Evolutionary conservation across 2,329 filamentous ascomycete genomes (phyloP), one percentile per base, ranked within the genome.

Genomic region (Sporothrix globosa): DNA sequence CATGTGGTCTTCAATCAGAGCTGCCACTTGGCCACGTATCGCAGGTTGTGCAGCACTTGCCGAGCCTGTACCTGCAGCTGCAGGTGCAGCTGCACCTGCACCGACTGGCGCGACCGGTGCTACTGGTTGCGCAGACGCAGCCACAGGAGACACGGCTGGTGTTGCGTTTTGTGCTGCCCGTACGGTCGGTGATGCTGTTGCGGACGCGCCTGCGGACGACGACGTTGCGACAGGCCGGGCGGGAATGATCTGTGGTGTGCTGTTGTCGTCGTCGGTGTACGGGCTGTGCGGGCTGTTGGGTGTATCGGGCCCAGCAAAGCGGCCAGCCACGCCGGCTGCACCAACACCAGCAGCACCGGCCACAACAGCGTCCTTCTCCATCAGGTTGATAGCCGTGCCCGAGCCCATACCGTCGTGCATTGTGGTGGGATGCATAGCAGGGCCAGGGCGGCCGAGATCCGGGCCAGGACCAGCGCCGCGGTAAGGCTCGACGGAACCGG

Each of bases 1-100:
- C 86, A 88, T 88, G 66, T 85, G 84, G n/a, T 87, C 86, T 75
- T 88, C 86, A 4, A 87, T 83, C 46, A 88, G 77, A 72, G 71
- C 74, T 0, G 70, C 72, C 21, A 76, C 74, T 24, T 76, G 71
- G 34, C 69, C 54, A 1, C 58, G 50, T 1, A 72, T 24, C 1
- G 21, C 60, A 7, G 65, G 48, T 14, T 39, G 56, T 24, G 69
- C 44, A 2, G 50, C 6, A 19, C 60, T 27, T 61, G 68, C 14
- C 19, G 48, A 30, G 24, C 34, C 9, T 34, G 34, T 9, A 9
- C 34, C 34, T 34, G 54, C 34, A 46, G 21, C 67, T 1, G 50
- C 34, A 34, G 5, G 5, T 34, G 54, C 34, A 46, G 30, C 67
- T 1, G 50, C 39, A 3, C 53, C 34, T 34, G 53, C 53, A 19